phyloP scores from a whole-genome alignment of 2,329 filamentous ascomycete genomes.

The Lachnellula cervina region DNA sequence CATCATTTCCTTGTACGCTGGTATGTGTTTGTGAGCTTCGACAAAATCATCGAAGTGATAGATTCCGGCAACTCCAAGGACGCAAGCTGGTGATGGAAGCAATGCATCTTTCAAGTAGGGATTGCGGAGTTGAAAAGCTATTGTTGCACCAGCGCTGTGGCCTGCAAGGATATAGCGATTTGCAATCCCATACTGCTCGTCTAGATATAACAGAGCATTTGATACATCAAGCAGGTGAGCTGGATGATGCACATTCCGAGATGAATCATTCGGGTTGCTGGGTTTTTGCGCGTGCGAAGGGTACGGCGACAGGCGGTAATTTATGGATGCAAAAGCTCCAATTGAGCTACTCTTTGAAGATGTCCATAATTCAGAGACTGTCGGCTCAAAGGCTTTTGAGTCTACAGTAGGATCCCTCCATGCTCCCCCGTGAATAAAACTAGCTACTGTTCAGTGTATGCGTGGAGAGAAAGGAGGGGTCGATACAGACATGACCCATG shows the following conservation, averaged over 20 bases:
- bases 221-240: slow-evolving; percentile 55
- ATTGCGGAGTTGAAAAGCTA: slow-evolving; percentile 52
- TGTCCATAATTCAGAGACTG: slow-evolving; percentile 40
- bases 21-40: slow-evolving; percentile 38
- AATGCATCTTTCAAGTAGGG: slow-evolving; percentile 21
- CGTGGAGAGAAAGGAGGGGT: background rate
- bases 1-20: slow-evolving; percentile 55
- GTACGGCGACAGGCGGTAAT: slow-evolving; percentile 57
- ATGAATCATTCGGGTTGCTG: slow-evolving; percentile 30
- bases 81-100: slow-evolving; percentile 41
- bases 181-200: slow-evolving; percentile 40
- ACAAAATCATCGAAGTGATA: slow-evolving; percentile 60
- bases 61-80: slow-evolving; percentile 61
- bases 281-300: slow-evolving; percentile 44
- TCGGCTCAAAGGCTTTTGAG: slow-evolving; percentile 41
- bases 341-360: slow-evolving; percentile 31
- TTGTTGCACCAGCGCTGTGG: slow-evolving; percentile 59
- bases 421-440: slow-evolving; percentile 54
- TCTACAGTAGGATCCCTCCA: slow-evolving; percentile 55
- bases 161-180: slow-evolving; percentile 52
- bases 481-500: slow-evolving; percentile 12
- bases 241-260: slow-evolving; percentile 49
- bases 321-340: slow-evolving; percentile 57
- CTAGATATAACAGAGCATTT: slow-evolving; percentile 46
- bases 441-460: slow-evolving; percentile 3